Evolutionary conservation across 306 rosid genomes (phyloP).

Genomic region (Comarum palustre): DNA sequence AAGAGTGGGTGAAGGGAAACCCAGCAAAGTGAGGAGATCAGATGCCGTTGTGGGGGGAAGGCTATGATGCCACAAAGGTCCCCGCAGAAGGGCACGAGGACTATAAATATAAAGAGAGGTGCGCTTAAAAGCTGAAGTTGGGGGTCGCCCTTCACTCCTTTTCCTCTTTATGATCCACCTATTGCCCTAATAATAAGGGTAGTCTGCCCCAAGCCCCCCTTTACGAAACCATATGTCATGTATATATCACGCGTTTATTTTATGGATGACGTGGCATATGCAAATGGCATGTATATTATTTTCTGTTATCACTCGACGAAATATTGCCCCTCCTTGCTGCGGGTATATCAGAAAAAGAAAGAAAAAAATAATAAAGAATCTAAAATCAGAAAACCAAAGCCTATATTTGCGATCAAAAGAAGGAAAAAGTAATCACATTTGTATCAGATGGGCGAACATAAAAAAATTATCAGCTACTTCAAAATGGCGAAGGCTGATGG

Average conservation of each 20-base stretch:
- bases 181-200: conserved; percentile 11
- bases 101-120: not conserved
- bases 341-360: too few species aligned
- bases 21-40: conserved; percentile 11
- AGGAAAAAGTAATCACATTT: too few species aligned
- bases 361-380: too few species aligned
- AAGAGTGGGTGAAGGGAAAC: not conserved
- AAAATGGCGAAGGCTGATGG: too few species aligned
- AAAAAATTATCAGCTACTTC: too few species aligned
- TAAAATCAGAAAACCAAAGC: too few species aligned
- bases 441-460: too few species aligned
- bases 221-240: not conserved
- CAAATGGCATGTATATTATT: not conserved
- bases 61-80: conserved; percentile 21
- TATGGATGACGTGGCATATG: not conserved
- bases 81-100: conserved; percentile 17
- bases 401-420: too few species aligned
- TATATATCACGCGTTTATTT: not conserved
- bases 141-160: not conserved
- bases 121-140: conserved; percentile 20
- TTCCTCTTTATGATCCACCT: conserved; percentile 21
- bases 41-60: conserved; percentile 12
- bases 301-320: not conserved
- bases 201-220: not conserved
- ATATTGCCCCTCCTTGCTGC: too few species aligned